Evolutionary conservation across 129 eudicot genomes (phyloP).

Genomic region (Scalesia atractyloides): DNA sequence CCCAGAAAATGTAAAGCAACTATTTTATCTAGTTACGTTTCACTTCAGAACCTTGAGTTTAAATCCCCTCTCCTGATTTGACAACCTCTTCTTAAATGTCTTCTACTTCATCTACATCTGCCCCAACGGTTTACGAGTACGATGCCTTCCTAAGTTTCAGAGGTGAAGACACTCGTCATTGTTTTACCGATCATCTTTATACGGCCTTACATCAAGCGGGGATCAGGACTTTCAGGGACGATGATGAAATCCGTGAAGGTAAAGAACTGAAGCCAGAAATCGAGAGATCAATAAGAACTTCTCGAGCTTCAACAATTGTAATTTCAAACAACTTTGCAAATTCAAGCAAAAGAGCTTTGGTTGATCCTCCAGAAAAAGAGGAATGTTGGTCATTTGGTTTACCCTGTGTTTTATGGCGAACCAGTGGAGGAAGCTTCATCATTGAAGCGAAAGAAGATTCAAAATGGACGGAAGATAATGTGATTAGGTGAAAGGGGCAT

Average conservation of each 20-base stretch:
- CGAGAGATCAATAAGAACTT: background rate
- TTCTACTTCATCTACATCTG: background rate
- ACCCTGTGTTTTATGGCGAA: conserved; percentile 17
- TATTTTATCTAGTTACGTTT: too few species aligned
- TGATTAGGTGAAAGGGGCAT: conserved; percentile 11
- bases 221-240: background rate
- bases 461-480: background rate
- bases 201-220: background rate
- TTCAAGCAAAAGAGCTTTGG: background rate
- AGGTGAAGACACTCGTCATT: background rate
- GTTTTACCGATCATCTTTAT: background rate
- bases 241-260: background rate
- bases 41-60: too few species aligned
- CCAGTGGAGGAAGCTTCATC: background rate
- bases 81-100: background rate
- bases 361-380: conserved; percentile 14
- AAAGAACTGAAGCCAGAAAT: background rate
- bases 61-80: background rate
- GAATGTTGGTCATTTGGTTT: background rate
- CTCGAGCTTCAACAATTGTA: background rate
- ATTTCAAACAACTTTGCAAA: background rate
- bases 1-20: too few species aligned
- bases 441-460: background rate
- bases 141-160: background rate
- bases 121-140: background rate